These are phyloP conservation scores for Macrotyloma uniflorum DNA, from an alignment of 306 rosid species.

Conservation along the genomic window DNA sequence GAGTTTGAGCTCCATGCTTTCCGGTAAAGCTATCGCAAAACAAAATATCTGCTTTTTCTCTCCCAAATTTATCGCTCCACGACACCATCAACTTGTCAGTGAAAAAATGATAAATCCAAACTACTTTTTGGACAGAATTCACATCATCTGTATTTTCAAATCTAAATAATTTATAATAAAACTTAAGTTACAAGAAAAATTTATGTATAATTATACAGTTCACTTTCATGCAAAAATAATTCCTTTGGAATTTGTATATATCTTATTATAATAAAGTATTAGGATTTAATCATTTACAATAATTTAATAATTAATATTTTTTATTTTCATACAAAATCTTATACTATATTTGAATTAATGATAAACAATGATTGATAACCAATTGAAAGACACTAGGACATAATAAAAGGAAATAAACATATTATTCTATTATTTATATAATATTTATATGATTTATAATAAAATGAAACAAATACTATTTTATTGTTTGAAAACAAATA, in stretches of 20 bases:
- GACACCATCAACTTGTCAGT: background rate
- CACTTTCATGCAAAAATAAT: no score
- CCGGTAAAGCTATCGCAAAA: background rate
- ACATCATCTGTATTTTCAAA: background rate
- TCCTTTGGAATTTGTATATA: no score
- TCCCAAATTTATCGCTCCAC: background rate
- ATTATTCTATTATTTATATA: background rate
- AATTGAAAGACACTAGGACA: background rate
- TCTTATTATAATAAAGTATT: no score
- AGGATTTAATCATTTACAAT: no score
- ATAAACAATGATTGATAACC: background rate
- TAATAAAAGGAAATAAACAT: background rate
- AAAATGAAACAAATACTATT: background rate
- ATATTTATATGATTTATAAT: no score
- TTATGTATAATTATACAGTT: no score
- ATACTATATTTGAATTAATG: background rate
- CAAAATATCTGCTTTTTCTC: background rate
- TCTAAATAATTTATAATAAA: background rate
- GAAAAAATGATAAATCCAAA: background rate
- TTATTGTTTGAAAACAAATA: background rate
- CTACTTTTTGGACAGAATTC: background rate
- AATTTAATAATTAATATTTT: background rate
- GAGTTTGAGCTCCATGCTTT: conserved; percentile 27
- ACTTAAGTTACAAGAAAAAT: background rate
- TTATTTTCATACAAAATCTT: background rate